Evolutionary conservation across 1,284 basidiomycete genomes (phyloP).

Genomic region (Termitomyces sp.): DNA sequence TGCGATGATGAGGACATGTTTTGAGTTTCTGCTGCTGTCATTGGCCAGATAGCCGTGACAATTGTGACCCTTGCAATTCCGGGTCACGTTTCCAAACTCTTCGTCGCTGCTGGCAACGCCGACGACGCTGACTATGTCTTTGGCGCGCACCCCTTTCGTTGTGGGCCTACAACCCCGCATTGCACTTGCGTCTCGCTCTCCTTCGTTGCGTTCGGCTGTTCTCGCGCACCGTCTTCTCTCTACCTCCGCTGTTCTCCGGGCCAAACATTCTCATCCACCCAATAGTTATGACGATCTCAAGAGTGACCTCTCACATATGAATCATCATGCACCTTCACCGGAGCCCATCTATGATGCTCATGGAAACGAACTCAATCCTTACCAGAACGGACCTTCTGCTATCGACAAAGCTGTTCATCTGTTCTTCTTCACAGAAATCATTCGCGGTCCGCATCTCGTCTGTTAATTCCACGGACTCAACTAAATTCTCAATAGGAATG

Average conservation of each 20-base stretch:
- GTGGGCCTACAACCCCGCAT: conserved; percentile 34
- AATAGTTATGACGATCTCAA: conserved; percentile 29
- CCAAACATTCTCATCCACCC: conserved; percentile 27
- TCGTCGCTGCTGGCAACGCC: conserved; percentile 31
- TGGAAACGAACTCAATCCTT: conserved; percentile 56
- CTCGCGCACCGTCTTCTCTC: conserved; percentile 45
- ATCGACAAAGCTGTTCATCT: conserved; percentile 94
- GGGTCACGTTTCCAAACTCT: conserved; percentile 26
- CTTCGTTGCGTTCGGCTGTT: conserved; percentile 30
- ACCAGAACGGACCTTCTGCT: conserved; percentile 78
- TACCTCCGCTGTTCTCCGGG: conserved; percentile 31
- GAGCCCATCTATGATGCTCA: conserved; percentile 33
- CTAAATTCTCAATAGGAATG: conserved; percentile 66
- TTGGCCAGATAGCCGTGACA: conserved; percentile 39
- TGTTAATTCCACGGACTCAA: not conserved
- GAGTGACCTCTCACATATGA: conserved; percentile 35
- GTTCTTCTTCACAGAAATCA: conserved; percentile 99
- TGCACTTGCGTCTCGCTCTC: conserved; percentile 18
- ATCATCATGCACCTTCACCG: conserved; percentile 19
- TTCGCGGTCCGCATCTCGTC: conserved; percentile 66
- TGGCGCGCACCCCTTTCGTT: conserved; percentile 33
- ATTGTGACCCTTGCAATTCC: conserved; percentile 33
- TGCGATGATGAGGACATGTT: conserved; percentile 34
- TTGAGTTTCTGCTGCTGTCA: conserved; percentile 40
- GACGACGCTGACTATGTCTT: conserved; percentile 45